These are phyloP conservation scores for Colletotrichum eremochloae DNA, from an alignment of 2,329 filamentous ascomycete species.

Conservation along the genomic window DNA sequence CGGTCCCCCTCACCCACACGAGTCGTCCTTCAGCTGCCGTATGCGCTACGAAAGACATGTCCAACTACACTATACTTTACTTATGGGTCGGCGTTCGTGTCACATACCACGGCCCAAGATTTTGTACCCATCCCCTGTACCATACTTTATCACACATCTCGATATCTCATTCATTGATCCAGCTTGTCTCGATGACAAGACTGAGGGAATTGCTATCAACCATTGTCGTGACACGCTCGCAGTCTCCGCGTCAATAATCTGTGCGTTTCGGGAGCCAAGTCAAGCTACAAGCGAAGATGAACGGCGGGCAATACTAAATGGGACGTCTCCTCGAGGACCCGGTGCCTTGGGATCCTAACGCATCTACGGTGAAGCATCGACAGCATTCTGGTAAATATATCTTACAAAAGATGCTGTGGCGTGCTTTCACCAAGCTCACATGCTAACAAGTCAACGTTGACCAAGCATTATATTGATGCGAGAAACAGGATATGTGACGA, in stretches of 20 bases:
- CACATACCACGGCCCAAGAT: constrained; percentile 23
- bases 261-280: neutral
- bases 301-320: neutral
- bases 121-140: constrained; percentile 33
- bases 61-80: neutral
- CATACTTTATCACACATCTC: constrained; percentile 22
- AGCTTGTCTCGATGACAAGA: neutral
- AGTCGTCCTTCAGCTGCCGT: neutral
- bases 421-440: neutral
- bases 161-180: neutral
- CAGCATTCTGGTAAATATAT: neutral
- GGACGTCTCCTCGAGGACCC: neutral
- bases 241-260: neutral
- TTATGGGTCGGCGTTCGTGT: neutral
- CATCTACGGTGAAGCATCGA: neutral
- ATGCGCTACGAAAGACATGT: neutral
- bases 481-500: neutral
- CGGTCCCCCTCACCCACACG: neutral
- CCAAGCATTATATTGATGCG: neutral
- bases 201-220: neutral
- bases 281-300: neutral
- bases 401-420: neutral
- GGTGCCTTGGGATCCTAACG: neutral
- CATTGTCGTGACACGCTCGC: neutral
- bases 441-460: neutral